Percentiles rank a stretch among this genome's conserved stretches.
Conservation (phyloP, 352 stramenopile genomes). For the Globisporangium paddicum region DNA sequence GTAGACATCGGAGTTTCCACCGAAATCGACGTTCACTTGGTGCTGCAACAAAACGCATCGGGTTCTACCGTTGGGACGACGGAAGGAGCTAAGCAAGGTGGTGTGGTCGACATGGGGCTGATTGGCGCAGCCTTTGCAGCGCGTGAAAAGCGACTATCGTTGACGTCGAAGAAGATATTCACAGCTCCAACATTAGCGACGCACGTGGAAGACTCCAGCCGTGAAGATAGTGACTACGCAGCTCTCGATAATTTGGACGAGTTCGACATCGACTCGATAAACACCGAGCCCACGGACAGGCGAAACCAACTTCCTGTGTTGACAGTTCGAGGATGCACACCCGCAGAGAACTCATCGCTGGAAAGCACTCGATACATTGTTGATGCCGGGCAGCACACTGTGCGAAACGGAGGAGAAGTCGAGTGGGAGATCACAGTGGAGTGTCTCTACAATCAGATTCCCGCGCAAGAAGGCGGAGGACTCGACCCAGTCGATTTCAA, state of each 20-base stretch:
- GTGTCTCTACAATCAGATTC: slow-evolving; percentile 47
- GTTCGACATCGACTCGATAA: slow-evolving; percentile 68
- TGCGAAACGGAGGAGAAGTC: slow-evolving; percentile 81
- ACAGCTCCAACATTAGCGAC: slow-evolving; percentile 28
- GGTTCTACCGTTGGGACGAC: slow-evolving; percentile 3
- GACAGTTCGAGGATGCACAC: slow-evolving; percentile 74
- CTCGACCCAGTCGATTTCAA: slow-evolving; percentile 74
- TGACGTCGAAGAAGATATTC: slow-evolving; percentile 42
- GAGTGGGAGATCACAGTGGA: slow-evolving; percentile 89
- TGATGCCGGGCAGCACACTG: slow-evolving; percentile 83
- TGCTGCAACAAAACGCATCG: slow-evolving; percentile 57
- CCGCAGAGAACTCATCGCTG: slow-evolving; percentile 74
- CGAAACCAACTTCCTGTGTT: slow-evolving; percentile 59
- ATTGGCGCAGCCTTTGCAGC: slow-evolving; percentile 61
- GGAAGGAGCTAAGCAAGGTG: slow-evolving; percentile 26
- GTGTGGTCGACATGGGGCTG: slow-evolving; percentile 30
- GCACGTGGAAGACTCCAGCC: slow-evolving; percentile 29
- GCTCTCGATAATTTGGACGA: slow-evolving; percentile 75
- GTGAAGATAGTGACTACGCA: slow-evolving; percentile 35
- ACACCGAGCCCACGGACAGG: slow-evolving; percentile 26
- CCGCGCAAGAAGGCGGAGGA: slow-evolving; percentile 18
- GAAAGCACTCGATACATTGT: slow-evolving; percentile 84
- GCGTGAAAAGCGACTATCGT: slow-evolving; percentile 46
- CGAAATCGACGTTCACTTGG: slow-evolving; percentile 67
- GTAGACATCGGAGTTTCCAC: slow-evolving; percentile 40